Conservation (phyloP, 345 rosid species). For the Salix dunnii region DNA sequence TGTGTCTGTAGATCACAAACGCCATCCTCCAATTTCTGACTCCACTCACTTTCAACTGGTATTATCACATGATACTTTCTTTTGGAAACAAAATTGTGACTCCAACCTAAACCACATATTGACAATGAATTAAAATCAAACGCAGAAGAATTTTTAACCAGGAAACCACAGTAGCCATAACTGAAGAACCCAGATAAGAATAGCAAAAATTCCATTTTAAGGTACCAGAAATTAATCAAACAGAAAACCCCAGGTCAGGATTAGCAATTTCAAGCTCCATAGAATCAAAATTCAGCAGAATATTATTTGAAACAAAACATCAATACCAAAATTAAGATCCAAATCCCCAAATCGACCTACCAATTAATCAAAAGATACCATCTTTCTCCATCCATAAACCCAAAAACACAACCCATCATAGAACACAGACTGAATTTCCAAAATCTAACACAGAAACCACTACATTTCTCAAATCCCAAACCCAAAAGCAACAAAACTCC, state of each 20-base stretch:
- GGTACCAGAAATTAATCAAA: not conserved
- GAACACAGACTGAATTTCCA: no score
- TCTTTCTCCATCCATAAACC: no score
- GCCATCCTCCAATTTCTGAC: conserved; percentile 46
- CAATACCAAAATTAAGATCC: no score
- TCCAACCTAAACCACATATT: conserved; percentile 54
- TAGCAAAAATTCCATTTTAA: not conserved
- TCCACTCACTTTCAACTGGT: conserved; percentile 61
- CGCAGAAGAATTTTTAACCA: not conserved
- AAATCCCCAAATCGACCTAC: no score
- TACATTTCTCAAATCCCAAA: not conserved
- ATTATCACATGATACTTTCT: conserved; percentile 72
- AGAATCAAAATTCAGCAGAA: no score
- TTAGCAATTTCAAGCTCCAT: no score
- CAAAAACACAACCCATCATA: no score
- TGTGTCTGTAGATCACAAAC: conserved; percentile 55
- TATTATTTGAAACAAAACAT: no score
- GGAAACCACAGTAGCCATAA: no score
- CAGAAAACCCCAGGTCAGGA: not conserved
- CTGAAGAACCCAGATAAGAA: not conserved
- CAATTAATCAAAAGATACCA: no score
- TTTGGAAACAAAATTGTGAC: conserved; percentile 60
- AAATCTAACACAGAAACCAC: no score
- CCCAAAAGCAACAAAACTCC: not conserved
- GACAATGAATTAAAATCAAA: not conserved